A percentile compares a stretch with the other conserved stretches of the same genome.
These are phyloP conservation scores for Ceratocystis ficicola DNA, from an alignment of 2,329 filamentous ascomycete genomes.

Conservation along the genomic window DNA sequence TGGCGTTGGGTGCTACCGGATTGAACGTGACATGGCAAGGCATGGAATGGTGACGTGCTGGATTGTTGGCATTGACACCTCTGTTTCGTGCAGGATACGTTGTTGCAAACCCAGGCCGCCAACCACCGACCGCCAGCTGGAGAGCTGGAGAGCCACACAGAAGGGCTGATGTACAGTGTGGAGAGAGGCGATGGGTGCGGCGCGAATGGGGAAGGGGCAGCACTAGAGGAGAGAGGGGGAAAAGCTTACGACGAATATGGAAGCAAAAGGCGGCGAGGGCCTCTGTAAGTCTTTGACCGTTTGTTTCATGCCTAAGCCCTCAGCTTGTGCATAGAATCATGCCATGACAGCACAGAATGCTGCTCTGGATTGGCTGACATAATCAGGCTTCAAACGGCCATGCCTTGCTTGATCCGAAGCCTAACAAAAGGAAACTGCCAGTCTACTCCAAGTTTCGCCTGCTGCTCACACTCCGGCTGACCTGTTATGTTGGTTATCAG, in stretches of 20 bases:
- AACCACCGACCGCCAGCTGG: background rate
- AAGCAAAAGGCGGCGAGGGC: background rate
- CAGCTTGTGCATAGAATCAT: background rate
- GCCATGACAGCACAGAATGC: background rate
- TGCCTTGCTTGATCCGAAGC: background rate
- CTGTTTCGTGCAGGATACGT: background rate
- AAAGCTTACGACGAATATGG: too few species aligned
- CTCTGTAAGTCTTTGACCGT: background rate
- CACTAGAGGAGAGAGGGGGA: background rate
- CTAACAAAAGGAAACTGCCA: background rate
- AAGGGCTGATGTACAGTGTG: background rate
- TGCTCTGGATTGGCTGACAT: background rate
- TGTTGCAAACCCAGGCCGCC: too few species aligned
- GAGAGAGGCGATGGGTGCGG: background rate
- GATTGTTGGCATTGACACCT: slow-evolving; percentile 4
- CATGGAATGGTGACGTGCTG: background rate
- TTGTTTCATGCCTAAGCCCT: background rate
- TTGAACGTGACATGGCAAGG: background rate
- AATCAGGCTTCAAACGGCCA: background rate
- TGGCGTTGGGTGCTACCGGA: background rate
- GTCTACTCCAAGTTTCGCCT: background rate
- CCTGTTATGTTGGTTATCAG: background rate
- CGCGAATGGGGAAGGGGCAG: background rate
- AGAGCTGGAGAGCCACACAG: background rate
- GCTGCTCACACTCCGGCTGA: background rate